Evolutionary conservation across 306 rosid genomes (phyloP), one percentile per base, ranked within the genome.

Genomic region (Quercus bicolor): DNA sequence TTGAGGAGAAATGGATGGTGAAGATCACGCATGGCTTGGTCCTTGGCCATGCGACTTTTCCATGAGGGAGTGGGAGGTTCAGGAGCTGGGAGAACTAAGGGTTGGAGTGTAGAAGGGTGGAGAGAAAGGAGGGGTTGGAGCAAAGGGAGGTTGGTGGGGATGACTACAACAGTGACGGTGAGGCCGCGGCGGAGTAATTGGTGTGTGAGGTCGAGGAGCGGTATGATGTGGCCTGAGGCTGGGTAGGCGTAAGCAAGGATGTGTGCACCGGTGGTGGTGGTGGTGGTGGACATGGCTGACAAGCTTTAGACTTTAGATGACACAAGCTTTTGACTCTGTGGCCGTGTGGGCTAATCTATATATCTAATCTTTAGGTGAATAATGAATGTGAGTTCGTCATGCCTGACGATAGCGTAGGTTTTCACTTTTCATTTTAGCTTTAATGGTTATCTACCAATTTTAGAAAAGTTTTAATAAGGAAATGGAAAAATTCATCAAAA

Each of bases 141-240:
- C 1, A 83, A 51, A 70, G 82, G 34, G 15, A 80, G 75, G 74
- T 45, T 78, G 18, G 19, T 2, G 0, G 87, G 85, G 20, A 83
- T 74, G 56, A 89, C 19, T 14, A 89, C 10, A 80, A 86, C 19
- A 24, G 92, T 89, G 85, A 89, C 85, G 65, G 60, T 43, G 1
- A 83, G 5, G n/a, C 87, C 79, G 26, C 89, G 83, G n/a, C 86
- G 33, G 70, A 81, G 76, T 0, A 86, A 60, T 13, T 12, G 40
- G 19, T 79, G 75, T 4, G 73, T 1, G 43, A 88, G 66, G 48
- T 88, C 88, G 0, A 88, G 11, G 53, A 88, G 70, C 2, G 87
- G 91, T 6, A 88, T 88, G 14, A 79, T 6, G 76, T 88, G 91
- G 51, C 91, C 89, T 1, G 91, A 85, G 1, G 83, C 8, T 2